Percentiles rank a stretch among this genome's conserved stretches.
Evolutionary conservation across 225 moss, liverwort and hornwort species (phyloP).

Genomic region (Straminergon stramineum): DNA sequence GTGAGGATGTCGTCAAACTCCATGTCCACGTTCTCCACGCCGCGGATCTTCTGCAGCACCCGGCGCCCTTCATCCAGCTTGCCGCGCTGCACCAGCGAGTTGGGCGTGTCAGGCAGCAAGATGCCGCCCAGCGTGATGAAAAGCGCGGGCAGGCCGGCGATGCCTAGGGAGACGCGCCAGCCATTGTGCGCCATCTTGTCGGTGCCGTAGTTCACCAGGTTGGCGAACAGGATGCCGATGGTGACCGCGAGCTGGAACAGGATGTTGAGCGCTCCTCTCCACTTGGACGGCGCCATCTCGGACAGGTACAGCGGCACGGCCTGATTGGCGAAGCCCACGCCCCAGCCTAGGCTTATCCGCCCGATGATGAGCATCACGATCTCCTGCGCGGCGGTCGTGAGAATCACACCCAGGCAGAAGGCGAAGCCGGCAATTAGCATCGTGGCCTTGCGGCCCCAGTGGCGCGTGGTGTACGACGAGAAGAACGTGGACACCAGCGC

Average conservation of each 20-base stretch:
- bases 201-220: conserved; percentile 43
- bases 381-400: conserved; percentile 28
- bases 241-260: conserved; percentile 49
- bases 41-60: conserved; percentile 29
- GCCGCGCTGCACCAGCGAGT: conserved; percentile 40
- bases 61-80: conserved; percentile 15
- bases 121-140: conserved; percentile 42
- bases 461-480: conserved; percentile 33
- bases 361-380: conserved; percentile 43
- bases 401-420: conserved; percentile 24
- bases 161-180: conserved; percentile 40
- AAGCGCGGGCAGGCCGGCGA: conserved; percentile 31
- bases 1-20: conserved; percentile 38
- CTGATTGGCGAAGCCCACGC: conserved; percentile 59
- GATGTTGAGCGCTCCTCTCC: conserved; percentile 53
- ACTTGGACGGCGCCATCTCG: conserved; percentile 59
- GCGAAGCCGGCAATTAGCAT: conserved; percentile 38
- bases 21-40: conserved; percentile 31
- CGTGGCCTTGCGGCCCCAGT: conserved; percentile 39
- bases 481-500: conserved; percentile 47
- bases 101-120: conserved; percentile 43
- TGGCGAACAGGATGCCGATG: conserved; percentile 45
- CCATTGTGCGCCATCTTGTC: conserved; percentile 23
- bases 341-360: conserved; percentile 32
- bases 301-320: conserved; percentile 54